Evolutionary conservation across 805 yeast genomes (phyloP).

Genomic region (Starmera quercuum): DNA sequence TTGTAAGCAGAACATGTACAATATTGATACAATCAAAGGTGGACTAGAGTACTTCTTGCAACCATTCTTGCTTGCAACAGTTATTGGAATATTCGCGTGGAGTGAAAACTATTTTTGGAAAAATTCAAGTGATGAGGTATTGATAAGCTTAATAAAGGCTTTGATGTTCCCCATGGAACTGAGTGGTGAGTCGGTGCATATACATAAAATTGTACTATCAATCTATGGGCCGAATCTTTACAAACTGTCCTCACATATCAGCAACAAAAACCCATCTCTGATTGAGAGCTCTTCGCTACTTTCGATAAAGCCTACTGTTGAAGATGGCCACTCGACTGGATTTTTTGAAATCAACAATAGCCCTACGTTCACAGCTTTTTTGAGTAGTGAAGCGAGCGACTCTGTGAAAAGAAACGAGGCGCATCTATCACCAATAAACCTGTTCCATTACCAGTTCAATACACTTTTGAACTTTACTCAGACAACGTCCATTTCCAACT

Average conservation of each 20-base stretch:
- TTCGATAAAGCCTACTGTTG: not conserved
- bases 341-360: conserved; percentile 1
- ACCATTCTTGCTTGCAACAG: conserved; percentile 57
- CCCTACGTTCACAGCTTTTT: not conserved
- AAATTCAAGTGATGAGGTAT: conserved; percentile 23
- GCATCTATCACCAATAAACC: conserved; percentile 7
- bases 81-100: conserved; percentile 49
- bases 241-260: conserved; percentile 7
- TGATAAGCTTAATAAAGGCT: conserved; percentile 31
- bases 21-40: conserved; percentile 52
- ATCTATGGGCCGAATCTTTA: conserved; percentile 13
- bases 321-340: not conserved
- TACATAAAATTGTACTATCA: conserved; percentile 32
- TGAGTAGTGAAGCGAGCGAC: not conserved
- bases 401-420: not conserved
- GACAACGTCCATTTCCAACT: conserved; percentile 9
- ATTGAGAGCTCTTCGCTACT: conserved; percentile 13
- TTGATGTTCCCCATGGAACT: conserved; percentile 34
- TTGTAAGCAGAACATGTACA: conserved; percentile 44
- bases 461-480: conserved; percentile 16
- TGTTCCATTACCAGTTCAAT: conserved; percentile 14
- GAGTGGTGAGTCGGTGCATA: conserved; percentile 36
- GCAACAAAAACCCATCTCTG: conserved; percentile 3
- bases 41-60: conserved; percentile 87
- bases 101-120: conserved; percentile 31